Evolutionary conservation across 2,329 filamentous ascomycete genomes (phyloP).

Genomic region (Metarhizium brunneum): DNA sequence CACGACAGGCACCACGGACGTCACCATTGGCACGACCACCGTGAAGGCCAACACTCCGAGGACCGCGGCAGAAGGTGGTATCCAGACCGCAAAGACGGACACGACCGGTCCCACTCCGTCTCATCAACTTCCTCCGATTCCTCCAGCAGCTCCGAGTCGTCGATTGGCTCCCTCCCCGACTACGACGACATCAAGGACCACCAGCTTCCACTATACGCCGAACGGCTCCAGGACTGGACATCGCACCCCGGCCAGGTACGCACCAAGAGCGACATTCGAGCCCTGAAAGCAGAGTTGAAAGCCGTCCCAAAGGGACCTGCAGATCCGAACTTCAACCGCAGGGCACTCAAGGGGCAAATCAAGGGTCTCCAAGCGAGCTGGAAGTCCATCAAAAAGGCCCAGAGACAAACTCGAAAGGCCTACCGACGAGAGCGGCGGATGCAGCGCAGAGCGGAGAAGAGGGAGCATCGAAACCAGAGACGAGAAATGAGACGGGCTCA

Average conservation of each 20-base stretch:
- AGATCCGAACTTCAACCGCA: constrained; percentile 13
- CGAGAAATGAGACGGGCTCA: constrained; percentile 20
- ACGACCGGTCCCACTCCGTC: constrained; percentile 22
- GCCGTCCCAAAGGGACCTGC: constrained; percentile 13
- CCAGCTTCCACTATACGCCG: constrained; percentile 37
- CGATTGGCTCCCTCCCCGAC: constrained; percentile 44
- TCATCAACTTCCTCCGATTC: constrained; percentile 25
- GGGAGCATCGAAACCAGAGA: constrained; percentile 21
- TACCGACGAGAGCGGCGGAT: constrained; percentile 20
- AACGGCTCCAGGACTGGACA: constrained; percentile 39
- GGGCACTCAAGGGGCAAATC: constrained; percentile 32
- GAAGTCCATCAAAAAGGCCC: constrained; percentile 24
- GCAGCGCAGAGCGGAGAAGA: constrained; percentile 21
- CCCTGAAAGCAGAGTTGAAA: constrained; percentile 34
- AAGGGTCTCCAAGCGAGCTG: constrained; percentile 35
- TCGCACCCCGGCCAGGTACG: constrained; percentile 38
- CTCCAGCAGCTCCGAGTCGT: constrained; percentile 27
- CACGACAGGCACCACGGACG: not conserved
- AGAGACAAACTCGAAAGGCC: constrained; percentile 20
- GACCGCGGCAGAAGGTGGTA: not conserved
- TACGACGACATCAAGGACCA: constrained; percentile 39
- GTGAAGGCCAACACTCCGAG: not conserved
- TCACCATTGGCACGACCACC: not conserved
- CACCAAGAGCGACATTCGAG: constrained; percentile 33
- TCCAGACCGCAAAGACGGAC: constrained; percentile 8